Percentiles rank a stretch among this genome's conserved stretches.
phyloP scores from a whole-genome alignment of 139 green algal species.

The Chlorella ohadii region DNA sequence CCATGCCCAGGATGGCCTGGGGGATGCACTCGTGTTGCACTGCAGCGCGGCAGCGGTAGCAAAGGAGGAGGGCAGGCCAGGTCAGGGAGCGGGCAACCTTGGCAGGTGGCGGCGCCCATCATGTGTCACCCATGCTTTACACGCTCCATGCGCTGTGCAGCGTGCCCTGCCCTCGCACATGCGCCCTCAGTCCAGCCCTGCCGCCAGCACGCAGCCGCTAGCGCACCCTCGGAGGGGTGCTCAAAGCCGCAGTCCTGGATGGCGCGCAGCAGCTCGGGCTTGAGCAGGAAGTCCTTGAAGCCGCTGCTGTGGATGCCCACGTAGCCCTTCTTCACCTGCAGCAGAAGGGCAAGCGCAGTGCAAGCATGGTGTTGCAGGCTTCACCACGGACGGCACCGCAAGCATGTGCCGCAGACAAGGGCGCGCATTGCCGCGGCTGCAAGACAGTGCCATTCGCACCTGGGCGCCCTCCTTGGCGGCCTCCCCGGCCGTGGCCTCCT shows the following conservation, averaged over 20 bases:
- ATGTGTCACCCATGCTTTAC: too few species aligned
- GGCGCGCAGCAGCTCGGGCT: constrained; percentile 93
- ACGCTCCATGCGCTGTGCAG: too few species aligned
- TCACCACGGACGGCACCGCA: neutral
- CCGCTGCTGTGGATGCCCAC: constrained; percentile 96
- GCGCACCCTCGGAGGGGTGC: constrained; percentile 97
- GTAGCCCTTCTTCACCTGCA: constrained; percentile 91
- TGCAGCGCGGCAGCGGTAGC: constrained; percentile 51
- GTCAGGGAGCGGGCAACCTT: neutral
- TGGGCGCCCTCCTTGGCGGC: constrained; percentile 58
- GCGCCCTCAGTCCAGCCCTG: too few species aligned
- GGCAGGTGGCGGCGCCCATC: too few species aligned
- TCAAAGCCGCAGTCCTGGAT: constrained; percentile 99
- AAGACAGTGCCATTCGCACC: constrained; percentile 12
- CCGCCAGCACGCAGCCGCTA: too few species aligned
- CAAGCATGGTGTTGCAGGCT: too few species aligned
- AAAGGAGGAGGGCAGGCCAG: neutral
- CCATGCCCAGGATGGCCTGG: constrained; percentile 96
- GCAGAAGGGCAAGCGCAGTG: neutral
- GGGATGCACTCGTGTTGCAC: constrained; percentile 99
- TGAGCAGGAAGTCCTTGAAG: constrained; percentile 99
- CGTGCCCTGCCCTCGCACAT: too few species aligned
- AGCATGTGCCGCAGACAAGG: too few species aligned
- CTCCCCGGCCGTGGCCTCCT: constrained; percentile 73
- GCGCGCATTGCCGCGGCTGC: too few species aligned